A percentile compares a stretch with the other conserved stretches of the same genome.
Conservation (phyloP, 148 eudicot species). For the Rhododendron henanense region DNA sequence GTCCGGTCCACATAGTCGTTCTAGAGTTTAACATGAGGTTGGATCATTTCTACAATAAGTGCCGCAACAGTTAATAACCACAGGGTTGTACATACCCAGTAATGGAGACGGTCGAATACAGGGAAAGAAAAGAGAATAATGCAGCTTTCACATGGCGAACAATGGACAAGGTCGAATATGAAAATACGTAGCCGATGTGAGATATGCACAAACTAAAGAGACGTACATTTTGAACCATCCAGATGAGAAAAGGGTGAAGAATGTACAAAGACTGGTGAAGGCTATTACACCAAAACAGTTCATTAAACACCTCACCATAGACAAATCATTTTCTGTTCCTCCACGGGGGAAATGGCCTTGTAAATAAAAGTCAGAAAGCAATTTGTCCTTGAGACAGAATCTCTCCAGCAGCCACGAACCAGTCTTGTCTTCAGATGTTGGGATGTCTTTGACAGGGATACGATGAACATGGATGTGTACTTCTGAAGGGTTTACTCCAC, state of each 20-base stretch:
- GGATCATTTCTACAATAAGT: background rate
- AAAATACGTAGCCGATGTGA: constrained; percentile 55
- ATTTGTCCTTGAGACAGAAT: constrained; percentile 62
- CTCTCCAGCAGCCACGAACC: constrained; percentile 63
- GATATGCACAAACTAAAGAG: constrained; percentile 46
- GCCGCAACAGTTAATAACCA: background rate
- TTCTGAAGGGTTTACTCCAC: constrained; percentile 80
- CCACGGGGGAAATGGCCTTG: constrained; percentile 67
- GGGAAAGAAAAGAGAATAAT: background rate
- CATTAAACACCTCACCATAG: constrained; percentile 47
- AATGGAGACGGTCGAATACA: background rate
- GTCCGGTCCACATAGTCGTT: background rate
- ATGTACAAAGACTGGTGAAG: constrained; percentile 46
- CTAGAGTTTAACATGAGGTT: background rate
- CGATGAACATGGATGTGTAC: constrained; percentile 83
- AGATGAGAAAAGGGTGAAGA: constrained; percentile 51
- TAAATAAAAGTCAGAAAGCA: constrained; percentile 59
- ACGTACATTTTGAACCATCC: constrained; percentile 64
- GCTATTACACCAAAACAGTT: constrained; percentile 43
- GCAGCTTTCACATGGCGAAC: constrained; percentile 25
- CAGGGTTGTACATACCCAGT: background rate
- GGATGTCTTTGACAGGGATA: constrained; percentile 43
- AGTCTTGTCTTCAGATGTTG: constrained; percentile 54
- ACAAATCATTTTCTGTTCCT: constrained; percentile 47
- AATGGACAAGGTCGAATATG: constrained; percentile 51